These are phyloP conservation scores for Cymbidium sinense DNA, from an alignment of 106 monocot genomes.

Conservation along the genomic window DNA sequence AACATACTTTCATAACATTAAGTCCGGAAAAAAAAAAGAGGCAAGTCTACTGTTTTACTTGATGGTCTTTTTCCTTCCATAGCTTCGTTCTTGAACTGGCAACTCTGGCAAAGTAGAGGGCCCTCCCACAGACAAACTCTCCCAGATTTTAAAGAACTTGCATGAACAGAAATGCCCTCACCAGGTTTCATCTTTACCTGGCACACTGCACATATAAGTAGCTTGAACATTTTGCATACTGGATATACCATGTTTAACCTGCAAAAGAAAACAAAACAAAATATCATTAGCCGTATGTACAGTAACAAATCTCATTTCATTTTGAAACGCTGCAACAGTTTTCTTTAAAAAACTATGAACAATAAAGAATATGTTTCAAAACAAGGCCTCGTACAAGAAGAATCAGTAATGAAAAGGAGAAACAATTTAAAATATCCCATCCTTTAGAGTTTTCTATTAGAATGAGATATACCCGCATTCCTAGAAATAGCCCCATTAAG, in stretches of 20 bases:
- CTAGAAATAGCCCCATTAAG: too few relatives aligned
- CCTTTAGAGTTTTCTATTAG: too few relatives aligned
- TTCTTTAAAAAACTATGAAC: too few relatives aligned
- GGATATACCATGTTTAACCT: slow-evolving; percentile 55
- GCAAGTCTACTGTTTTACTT: neutral
- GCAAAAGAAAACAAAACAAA: slow-evolving; percentile 7
- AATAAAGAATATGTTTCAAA: too few relatives aligned
- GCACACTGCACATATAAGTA: slow-evolving; percentile 69
- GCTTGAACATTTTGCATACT: slow-evolving; percentile 63
- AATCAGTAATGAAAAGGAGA: too few relatives aligned
- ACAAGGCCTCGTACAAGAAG: too few relatives aligned
- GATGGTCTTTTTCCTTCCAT: slow-evolving; percentile 75
- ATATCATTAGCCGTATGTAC: neutral
- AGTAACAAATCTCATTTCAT: too few relatives aligned
- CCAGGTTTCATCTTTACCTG: slow-evolving; percentile 80
- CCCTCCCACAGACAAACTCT: slow-evolving; percentile 56
- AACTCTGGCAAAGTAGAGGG: slow-evolving; percentile 69
- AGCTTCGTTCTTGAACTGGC: slow-evolving; percentile 73
- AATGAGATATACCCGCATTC: too few relatives aligned
- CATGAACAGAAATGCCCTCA: slow-evolving; percentile 64
- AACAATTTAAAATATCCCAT: too few relatives aligned
- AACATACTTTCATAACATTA: neutral
- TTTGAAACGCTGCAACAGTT: too few relatives aligned
- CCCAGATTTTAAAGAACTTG: slow-evolving; percentile 18
- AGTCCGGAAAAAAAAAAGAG: neutral